Conservation (phyloP, 106 monocot genomes). For the Narthecium ossifragum region DNA sequence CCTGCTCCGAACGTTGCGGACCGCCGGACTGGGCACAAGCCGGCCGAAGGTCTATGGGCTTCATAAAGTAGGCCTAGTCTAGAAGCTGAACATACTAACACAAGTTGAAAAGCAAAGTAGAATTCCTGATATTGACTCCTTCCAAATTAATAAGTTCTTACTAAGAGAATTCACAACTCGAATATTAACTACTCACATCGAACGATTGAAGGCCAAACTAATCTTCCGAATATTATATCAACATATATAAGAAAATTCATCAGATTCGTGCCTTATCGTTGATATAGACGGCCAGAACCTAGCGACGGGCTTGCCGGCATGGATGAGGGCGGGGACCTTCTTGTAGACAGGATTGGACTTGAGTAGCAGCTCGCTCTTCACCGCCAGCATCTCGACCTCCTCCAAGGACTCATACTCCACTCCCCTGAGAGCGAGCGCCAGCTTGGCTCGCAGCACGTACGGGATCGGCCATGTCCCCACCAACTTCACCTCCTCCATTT, state of each 20-base stretch:
- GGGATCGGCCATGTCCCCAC: neutral
- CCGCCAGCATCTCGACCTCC: neutral
- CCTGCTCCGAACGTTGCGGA: too few relatives aligned
- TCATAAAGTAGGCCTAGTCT: too few relatives aligned
- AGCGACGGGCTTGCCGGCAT: conserved; percentile 6
- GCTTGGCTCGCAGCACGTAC: neutral
- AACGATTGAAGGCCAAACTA: too few relatives aligned
- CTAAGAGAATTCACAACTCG: too few relatives aligned
- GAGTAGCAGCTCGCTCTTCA: conserved; percentile 4
- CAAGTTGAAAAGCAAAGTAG: too few relatives aligned
- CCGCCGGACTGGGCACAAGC: too few relatives aligned
- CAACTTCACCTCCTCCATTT: conserved; percentile 2
- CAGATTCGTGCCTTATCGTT: conserved; percentile 11
- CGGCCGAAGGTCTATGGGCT: too few relatives aligned
- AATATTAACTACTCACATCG: too few relatives aligned
- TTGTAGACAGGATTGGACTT: conserved; percentile 13
- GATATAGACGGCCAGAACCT: conserved; percentile 12
- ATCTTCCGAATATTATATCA: too few relatives aligned
- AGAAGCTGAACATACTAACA: too few relatives aligned
- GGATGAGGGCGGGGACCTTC: conserved; percentile 14
- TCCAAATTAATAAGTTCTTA: too few relatives aligned
- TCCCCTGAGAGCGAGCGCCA: neutral
- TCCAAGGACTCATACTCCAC: neutral
- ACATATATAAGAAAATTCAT: neutral
- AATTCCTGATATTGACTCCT: too few relatives aligned